Base-by-base conservation (phyloP, 352 stramenopile species). In the Blastocystis sp. region DNA sequence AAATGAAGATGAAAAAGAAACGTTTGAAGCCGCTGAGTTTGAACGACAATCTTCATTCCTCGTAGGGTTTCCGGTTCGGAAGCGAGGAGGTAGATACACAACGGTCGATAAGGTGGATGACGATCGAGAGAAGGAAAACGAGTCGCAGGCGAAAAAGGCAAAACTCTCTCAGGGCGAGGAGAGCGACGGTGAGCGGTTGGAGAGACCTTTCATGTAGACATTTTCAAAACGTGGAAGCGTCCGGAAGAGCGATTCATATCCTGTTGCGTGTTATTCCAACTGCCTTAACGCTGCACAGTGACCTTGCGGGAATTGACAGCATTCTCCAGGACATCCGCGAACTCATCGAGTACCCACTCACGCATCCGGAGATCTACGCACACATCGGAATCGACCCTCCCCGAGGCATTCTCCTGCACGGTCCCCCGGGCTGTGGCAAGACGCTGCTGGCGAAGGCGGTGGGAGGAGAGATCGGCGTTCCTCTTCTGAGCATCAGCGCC, bases 311-410 rank as follows among this genome's bases (percentile, higher is more conserved):
- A 64, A 93, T 96, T 64, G 91, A 95, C 14, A 75, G 87, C 4
- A 92, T 95, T 87, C 85, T 96, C 44, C 90, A 95, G 87, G 92
- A 94, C 53, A 91, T 96, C 24, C 90, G 93, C 24, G 92, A 97
- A 87, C 92, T 97, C n/a, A 95, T 96, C 87, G 92, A 96, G 89
- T 97, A 97, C 88, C 93, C 93, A 48, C 87, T 97, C 46, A 95
- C 91, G 0, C 93, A 97, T 87, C 93, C 93, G 0, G 93, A 97
- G 86, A 91, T 97, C 32, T 97, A 97, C 88, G 88, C 89, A 57
- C 92, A 97, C 87, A 87, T 97, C 49, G 93, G 93, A 9, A 92
- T 97, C 6, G 92, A 96, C 86, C 93, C 93, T 7, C 93, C 93
- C 11, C 89, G 93, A 49, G 93, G 93, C 11, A 94, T 97, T 48